Evolutionary conservation across 148 eudicot species (phyloP).

Genomic region (Fallopia convolvulus): DNA sequence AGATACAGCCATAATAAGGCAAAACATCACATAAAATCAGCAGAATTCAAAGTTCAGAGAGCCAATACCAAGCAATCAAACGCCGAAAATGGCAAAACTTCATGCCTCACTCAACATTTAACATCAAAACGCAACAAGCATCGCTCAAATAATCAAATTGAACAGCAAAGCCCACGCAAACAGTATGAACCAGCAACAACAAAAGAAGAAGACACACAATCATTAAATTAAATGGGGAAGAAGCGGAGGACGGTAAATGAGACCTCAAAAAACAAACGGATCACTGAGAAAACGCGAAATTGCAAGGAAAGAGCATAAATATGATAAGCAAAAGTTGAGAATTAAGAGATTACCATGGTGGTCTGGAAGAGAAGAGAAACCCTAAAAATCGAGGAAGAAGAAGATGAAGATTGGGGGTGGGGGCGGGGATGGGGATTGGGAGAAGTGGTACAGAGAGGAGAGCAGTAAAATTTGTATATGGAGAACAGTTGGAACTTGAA

Average conservation of each 20-base stretch:
- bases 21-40: neutral
- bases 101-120: neutral
- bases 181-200: neutral
- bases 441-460: constrained; percentile 13
- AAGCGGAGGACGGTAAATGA: neutral
- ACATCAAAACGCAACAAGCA: neutral
- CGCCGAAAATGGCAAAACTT: neutral
- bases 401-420: constrained; percentile 1
- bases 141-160: neutral
- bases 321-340: neutral
- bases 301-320: neutral
- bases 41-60: neutral
- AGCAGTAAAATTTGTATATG: constrained; percentile 7
- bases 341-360: neutral
- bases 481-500: constrained; percentile 10
- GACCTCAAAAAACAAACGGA: neutral
- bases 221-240: neutral
- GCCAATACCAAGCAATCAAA: neutral
- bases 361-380: neutral
- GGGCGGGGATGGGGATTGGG: constrained; percentile 6
- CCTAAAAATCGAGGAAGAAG: neutral
- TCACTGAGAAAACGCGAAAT: neutral
- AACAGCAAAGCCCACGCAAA: neutral
- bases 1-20: neutral
- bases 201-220: neutral